These are phyloP conservation scores for Eruca vesicaria DNA, from an alignment of 441 rosid genomes.

Conservation along the genomic window DNA sequence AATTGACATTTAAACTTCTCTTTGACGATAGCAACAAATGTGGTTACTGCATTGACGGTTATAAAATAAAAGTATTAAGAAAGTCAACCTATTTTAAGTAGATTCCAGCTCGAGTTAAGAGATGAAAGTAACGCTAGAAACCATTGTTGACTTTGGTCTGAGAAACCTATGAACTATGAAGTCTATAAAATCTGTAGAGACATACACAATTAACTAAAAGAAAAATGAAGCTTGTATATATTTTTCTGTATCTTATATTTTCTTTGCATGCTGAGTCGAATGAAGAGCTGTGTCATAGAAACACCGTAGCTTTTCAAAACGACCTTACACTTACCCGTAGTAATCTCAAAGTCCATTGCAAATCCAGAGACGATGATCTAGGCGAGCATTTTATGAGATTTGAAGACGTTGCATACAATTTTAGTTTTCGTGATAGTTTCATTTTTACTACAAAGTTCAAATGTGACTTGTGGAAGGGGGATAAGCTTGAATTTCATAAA, in stretches of 20 bases:
- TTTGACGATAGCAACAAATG: neutral
- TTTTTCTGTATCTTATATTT: neutral
- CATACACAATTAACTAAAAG: neutral
- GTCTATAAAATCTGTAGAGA: neutral
- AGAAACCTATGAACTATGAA: neutral
- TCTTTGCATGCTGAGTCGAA: neutral
- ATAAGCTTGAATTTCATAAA: neutral
- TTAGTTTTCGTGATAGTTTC: slow-evolving; percentile 3
- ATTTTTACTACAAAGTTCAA: neutral
- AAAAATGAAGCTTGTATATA: neutral
- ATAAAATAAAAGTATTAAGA: neutral
- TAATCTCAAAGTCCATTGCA: slow-evolving; percentile 1
- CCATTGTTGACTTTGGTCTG: neutral
- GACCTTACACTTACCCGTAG: neutral
- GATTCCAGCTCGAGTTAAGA: neutral
- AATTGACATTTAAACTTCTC: neutral
- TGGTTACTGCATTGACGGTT: neutral
- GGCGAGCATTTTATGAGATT: slow-evolving; percentile 3
- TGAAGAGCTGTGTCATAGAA: neutral
- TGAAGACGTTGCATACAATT: neutral
- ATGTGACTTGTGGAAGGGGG: slow-evolving; percentile 5
- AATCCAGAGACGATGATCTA: slow-evolving; percentile 2
- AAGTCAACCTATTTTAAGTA: neutral
- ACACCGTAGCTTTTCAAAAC: slow-evolving; percentile 6
- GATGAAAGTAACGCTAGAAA: neutral